phyloP scores from a whole-genome alignment of 805 yeast genomes.

The Candida loeiensis region DNA sequence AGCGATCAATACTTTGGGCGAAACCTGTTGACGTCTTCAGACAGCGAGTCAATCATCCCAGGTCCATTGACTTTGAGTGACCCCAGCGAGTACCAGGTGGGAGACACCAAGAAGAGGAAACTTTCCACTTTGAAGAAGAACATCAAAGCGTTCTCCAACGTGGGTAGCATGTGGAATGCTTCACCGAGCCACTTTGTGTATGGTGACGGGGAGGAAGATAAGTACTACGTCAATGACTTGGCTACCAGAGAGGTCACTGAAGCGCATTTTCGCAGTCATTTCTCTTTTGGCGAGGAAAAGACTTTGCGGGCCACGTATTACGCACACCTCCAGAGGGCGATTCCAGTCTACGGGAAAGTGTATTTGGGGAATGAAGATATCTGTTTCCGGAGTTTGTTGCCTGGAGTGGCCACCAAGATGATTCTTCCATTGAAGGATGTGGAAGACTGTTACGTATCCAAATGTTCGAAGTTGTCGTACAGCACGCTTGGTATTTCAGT shows the following conservation, averaged over 20 bases:
- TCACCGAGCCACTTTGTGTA: conserved; percentile 60
- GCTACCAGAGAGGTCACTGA: conserved; percentile 46
- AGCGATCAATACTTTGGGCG: background rate
- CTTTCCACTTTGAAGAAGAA: conserved; percentile 21
- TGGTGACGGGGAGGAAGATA: conserved; percentile 38
- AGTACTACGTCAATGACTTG: conserved; percentile 43
- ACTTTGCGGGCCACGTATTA: conserved; percentile 64
- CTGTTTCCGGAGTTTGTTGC: conserved; percentile 79
- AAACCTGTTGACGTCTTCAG: conserved; percentile 1
- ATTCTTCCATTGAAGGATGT: conserved; percentile 73
- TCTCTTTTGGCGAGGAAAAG: conserved; percentile 55
- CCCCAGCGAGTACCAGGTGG: conserved; percentile 19
- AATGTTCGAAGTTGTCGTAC: conserved; percentile 64
- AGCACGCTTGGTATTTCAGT: conserved; percentile 67
- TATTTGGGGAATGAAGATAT: conserved; percentile 65
- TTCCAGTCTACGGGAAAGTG: conserved; percentile 81
- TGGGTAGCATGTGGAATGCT: conserved; percentile 49
- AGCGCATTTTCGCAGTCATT: conserved; percentile 60
- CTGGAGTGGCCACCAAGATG: conserved; percentile 78
- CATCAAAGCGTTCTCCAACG: conserved; percentile 29
- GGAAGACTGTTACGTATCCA: conserved; percentile 64
- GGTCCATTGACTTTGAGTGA: conserved; percentile 26
- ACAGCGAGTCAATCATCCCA: conserved; percentile 4
- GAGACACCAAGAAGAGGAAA: conserved; percentile 14
- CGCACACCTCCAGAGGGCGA: conserved; percentile 61